Percentiles rank a stretch among this genome's conserved stretches.
Conservation (phyloP, 495 filamentous ascomycete genomes). For the Xylaria venustula region DNA sequence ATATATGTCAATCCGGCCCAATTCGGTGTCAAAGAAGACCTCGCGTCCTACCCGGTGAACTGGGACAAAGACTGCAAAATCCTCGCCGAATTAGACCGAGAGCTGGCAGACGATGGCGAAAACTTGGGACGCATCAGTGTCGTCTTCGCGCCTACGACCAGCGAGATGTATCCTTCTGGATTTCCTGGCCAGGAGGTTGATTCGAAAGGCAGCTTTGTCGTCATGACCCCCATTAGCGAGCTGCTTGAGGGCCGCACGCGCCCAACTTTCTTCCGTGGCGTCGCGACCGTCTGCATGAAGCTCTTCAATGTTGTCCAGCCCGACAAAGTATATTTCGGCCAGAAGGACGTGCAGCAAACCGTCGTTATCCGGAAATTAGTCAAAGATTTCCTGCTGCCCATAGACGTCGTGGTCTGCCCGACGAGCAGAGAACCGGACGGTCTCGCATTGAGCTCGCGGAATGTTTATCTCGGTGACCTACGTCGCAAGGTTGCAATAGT, state of each 20-base stretch:
- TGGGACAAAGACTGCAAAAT: slow-evolving; percentile 72
- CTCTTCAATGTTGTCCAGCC: slow-evolving; percentile 89
- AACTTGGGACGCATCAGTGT: slow-evolving; percentile 70
- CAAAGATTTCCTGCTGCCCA: slow-evolving; percentile 80
- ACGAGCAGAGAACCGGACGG: slow-evolving; percentile 82
- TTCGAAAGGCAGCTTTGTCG: slow-evolving; percentile 87
- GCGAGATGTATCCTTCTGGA: slow-evolving; percentile 81
- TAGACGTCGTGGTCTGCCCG: slow-evolving; percentile 66
- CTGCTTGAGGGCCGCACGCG: slow-evolving; percentile 80
- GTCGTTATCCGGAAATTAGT: slow-evolving; percentile 86
- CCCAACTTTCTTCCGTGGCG: slow-evolving; percentile 95
- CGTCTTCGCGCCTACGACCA: slow-evolving; percentile 80
- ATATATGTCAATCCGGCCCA: slow-evolving; percentile 97
- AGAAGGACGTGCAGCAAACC: slow-evolving; percentile 97
- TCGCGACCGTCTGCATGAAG: slow-evolving; percentile 97
- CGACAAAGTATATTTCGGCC: slow-evolving; percentile 91
- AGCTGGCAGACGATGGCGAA: slow-evolving; percentile 57
- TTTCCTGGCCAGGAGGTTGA: slow-evolving; percentile 78
- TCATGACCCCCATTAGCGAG: slow-evolving; percentile 76
- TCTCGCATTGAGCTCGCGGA: slow-evolving; percentile 89
- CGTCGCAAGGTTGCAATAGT: slow-evolving; percentile 70
- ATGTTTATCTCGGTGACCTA: slow-evolving; percentile 83
- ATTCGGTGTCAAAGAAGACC: slow-evolving; percentile 87
- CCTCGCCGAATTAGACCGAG: slow-evolving; percentile 65
- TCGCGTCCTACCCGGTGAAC: slow-evolving; percentile 85